Percentiles rank a stretch among this genome's conserved stretches.
phyloP scores from a whole-genome alignment of 495 filamentous ascomycete species.

The Penicillium tannophilum region DNA sequence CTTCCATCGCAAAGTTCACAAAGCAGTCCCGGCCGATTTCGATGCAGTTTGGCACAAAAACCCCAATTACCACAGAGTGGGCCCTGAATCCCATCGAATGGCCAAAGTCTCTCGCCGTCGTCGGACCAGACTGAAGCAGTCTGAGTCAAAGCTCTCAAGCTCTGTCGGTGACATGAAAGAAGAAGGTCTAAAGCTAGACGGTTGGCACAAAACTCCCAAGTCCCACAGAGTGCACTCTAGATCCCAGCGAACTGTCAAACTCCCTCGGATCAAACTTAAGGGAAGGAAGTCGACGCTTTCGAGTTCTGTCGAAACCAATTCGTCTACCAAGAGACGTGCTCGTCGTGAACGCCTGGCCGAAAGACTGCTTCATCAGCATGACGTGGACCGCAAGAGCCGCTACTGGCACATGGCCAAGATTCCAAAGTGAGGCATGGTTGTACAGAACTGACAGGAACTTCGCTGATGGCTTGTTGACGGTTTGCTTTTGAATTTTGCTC shows the following conservation, averaged over 20 bases:
- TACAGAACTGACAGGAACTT: neutral
- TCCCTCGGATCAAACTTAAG: conserved; percentile 7
- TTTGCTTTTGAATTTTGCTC: neutral
- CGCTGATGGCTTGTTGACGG: neutral
- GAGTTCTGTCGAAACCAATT: conserved; percentile 16
- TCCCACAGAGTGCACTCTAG: neutral
- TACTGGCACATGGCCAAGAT: conserved; percentile 28
- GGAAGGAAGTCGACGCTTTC: neutral
- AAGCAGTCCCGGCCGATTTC: neutral
- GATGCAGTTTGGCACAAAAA: neutral
- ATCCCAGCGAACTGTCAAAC: neutral
- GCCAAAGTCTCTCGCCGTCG: conserved; percentile 2
- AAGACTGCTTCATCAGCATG: conserved; percentile 7
- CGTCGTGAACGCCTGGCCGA: conserved; percentile 23
- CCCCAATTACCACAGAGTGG: neutral
- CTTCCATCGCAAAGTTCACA: neutral
- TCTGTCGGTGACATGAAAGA: neutral
- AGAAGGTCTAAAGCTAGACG: conserved; percentile 1
- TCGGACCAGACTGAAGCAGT: conserved; percentile 2
- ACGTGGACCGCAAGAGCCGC: conserved; percentile 13
- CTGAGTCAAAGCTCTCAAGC: neutral
- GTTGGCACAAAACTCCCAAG: neutral
- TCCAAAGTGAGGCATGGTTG: conserved; percentile 16
- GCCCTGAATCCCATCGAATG: neutral
- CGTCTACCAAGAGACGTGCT: conserved; percentile 30